phyloP scores from a whole-genome alignment of 2,329 filamentous ascomycete species.

The Polytolypa hystricis region DNA sequence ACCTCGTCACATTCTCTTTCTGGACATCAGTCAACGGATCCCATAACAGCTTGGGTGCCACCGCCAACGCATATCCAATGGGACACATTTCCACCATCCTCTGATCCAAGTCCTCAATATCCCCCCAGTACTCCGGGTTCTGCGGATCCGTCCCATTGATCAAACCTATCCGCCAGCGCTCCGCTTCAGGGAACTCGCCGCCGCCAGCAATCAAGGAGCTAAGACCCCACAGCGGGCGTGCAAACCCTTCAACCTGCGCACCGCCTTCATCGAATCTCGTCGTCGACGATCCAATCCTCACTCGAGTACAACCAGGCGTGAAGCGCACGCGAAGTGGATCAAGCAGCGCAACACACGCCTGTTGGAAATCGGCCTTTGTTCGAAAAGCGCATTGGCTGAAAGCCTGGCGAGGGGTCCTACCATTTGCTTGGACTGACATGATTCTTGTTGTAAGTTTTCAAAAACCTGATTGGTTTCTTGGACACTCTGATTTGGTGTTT shows the following conservation, averaged over 20 bases:
- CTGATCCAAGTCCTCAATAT: conserved; percentile 65
- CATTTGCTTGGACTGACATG: conserved; percentile 23
- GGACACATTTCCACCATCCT: conserved; percentile 80
- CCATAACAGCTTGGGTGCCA: conserved; percentile 56
- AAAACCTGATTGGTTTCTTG: not conserved
- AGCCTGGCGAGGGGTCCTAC: conserved; percentile 18
- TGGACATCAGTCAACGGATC: conserved; percentile 51
- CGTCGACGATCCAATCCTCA: conserved; percentile 59
- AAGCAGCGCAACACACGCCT: conserved; percentile 52
- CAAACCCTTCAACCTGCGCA: conserved; percentile 66
- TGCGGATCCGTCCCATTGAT: conserved; percentile 60
- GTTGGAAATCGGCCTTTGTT: conserved; percentile 37
- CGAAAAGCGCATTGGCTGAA: conserved; percentile 20
- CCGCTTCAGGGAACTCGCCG: conserved; percentile 51
- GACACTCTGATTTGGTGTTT: not conserved
- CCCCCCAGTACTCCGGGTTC: conserved; percentile 64
- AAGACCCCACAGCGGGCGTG: conserved; percentile 64
- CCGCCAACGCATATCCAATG: conserved; percentile 61
- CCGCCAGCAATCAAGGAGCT: conserved; percentile 59
- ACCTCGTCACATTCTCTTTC: conserved; percentile 55
- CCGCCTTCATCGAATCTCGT: conserved; percentile 68
- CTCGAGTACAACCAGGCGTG: conserved; percentile 53
- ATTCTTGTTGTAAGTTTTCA: not conserved
- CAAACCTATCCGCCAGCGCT: conserved; percentile 60
- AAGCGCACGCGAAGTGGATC: conserved; percentile 63